Conservation (phyloP, 768 basidiomycete genomes). For the Leccinum sublutescens region DNA sequence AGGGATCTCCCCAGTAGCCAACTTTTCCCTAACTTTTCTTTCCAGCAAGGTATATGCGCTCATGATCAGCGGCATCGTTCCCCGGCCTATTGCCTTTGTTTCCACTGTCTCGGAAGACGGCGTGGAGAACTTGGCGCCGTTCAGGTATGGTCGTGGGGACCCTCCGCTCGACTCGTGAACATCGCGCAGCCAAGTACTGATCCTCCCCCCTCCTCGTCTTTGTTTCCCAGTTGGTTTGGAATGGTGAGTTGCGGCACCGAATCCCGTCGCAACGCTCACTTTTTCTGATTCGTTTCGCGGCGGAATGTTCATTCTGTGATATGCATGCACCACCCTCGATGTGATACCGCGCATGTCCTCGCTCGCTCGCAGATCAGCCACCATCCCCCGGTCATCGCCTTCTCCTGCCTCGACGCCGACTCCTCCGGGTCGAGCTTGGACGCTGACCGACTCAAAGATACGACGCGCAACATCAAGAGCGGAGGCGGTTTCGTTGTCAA, state of each 20-base stretch:
- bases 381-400: slow-evolving; percentile 37
- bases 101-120: slow-evolving; percentile 35
- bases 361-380: slow-evolving; percentile 17
- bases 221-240: slow-evolving; percentile 22
- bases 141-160: slow-evolving; percentile 18
- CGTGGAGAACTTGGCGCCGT: slow-evolving; percentile 37
- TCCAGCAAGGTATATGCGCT: slow-evolving; percentile 31
- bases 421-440: background rate
- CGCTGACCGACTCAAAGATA: slow-evolving; percentile 37
- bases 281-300: too few relatives aligned
- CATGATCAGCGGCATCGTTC: slow-evolving; percentile 37
- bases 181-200: background rate
- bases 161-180: background rate
- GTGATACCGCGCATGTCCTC: too few relatives aligned
- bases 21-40: too few relatives aligned
- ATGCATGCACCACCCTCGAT: background rate
- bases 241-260: slow-evolving; percentile 20
- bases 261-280: too few relatives aligned
- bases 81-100: slow-evolving; percentile 42
- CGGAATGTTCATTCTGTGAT: background rate
- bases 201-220: too few relatives aligned
- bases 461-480: slow-evolving; percentile 11
- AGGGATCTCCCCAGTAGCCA: too few relatives aligned
- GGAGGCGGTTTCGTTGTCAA: slow-evolving; percentile 5
- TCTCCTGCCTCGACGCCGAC: slow-evolving; percentile 23